These are phyloP conservation scores for Aspergillus pseudotamarii DNA, from an alignment of 2,329 filamentous ascomycete genomes.

Conservation along the genomic window DNA sequence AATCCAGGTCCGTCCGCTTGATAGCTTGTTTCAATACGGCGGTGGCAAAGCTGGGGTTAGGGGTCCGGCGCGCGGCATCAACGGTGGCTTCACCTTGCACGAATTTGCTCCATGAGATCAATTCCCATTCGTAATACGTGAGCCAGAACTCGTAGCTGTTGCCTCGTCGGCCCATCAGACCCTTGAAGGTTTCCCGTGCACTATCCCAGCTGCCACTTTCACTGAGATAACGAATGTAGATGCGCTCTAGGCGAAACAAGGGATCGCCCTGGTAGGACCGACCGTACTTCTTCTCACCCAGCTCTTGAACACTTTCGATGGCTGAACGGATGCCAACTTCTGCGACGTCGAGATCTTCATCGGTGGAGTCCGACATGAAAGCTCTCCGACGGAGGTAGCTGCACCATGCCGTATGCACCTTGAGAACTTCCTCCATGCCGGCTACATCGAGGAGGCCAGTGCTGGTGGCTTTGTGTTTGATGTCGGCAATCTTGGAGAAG, in stretches of 20 bases:
- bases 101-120: constrained; percentile 68
- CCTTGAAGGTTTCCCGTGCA: constrained; percentile 77
- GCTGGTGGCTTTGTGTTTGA: constrained; percentile 90
- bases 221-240: constrained; percentile 87
- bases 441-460: constrained; percentile 81
- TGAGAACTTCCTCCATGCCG: constrained; percentile 83
- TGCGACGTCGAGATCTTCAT: constrained; percentile 85
- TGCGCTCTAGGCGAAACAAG: constrained; percentile 83
- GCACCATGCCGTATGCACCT: constrained; percentile 93
- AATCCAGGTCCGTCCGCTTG: constrained; percentile 52
- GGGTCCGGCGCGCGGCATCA: constrained; percentile 58
- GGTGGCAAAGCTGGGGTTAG: constrained; percentile 74
- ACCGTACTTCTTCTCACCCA: constrained; percentile 77
- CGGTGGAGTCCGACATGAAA: constrained; percentile 70
- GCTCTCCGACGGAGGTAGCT: constrained; percentile 87
- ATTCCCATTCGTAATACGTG: constrained; percentile 88
- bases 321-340: constrained; percentile 86
- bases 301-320: constrained; percentile 77
- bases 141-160: constrained; percentile 93
- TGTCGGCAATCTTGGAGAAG: constrained; percentile 80
- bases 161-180: constrained; percentile 68
- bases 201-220: constrained; percentile 77
- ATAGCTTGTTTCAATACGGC: constrained; percentile 74
- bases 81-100: constrained; percentile 55
- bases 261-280: constrained; percentile 82